A percentile compares a stretch with the other conserved stretches of the same genome.
Evolutionary conservation across 768 basidiomycete species (phyloP).

Genomic region (Mycena belliarum): DNA sequence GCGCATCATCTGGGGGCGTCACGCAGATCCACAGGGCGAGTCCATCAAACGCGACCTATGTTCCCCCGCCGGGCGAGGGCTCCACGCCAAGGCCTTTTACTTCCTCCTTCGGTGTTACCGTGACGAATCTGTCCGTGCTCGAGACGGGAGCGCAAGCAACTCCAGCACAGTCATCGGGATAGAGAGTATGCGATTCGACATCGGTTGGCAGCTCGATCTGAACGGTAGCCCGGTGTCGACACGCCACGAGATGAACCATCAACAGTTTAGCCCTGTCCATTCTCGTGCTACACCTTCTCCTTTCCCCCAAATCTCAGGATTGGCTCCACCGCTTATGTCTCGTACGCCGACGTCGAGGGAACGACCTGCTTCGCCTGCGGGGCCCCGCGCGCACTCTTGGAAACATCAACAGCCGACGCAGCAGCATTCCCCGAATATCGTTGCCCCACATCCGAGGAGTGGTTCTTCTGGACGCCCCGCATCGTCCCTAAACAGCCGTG

Average conservation of each 20-base stretch:
- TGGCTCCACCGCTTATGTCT: conserved; percentile 25
- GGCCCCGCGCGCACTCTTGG: conserved; percentile 41
- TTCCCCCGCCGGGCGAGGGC: conserved; percentile 66
- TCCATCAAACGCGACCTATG: conserved; percentile 66
- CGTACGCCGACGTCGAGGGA: conserved; percentile 34
- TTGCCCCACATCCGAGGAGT: conserved; percentile 5
- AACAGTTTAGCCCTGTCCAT: conserved; percentile 8
- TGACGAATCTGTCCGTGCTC: conserved; percentile 53
- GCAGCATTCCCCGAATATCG: background rate
- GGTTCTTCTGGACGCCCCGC: conserved; percentile 24
- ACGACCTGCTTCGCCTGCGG: conserved; percentile 50
- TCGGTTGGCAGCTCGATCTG: conserved; percentile 41
- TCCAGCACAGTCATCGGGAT: conserved; percentile 21
- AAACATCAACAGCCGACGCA: conserved; percentile 4
- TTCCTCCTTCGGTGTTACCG: conserved; percentile 78
- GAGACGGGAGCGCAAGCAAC: conserved; percentile 35
- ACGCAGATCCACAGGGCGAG: conserved; percentile 55
- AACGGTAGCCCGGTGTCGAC: conserved; percentile 21
- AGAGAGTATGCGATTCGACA: conserved; percentile 35
- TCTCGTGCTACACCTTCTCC: conserved; percentile 5
- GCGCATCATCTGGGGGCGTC: conserved; percentile 81
- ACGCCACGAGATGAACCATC: conserved; percentile 29
- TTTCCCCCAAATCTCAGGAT: conserved; percentile 15
- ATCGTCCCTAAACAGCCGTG: conserved; percentile 26
- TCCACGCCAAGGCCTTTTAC: conserved; percentile 87